A percentile compares a stretch with the other conserved stretches of the same genome.
Evolutionary conservation across 2,329 filamentous ascomycete genomes (phyloP).

Genomic region (Neodidymelliopsis sp.): DNA sequence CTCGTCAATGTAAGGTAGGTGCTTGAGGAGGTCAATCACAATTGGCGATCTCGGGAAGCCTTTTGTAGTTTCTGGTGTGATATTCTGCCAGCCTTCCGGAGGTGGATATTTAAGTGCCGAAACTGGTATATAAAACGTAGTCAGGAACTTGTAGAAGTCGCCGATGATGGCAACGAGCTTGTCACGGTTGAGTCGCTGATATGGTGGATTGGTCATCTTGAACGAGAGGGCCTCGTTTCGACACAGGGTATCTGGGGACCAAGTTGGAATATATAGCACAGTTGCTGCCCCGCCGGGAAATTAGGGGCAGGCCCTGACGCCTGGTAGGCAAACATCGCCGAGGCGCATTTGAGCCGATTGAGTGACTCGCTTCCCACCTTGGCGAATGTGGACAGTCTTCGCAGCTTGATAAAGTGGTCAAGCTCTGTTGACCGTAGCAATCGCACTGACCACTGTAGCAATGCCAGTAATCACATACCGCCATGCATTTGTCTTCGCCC

Average conservation of each 20-base stretch:
- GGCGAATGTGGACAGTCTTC: not conserved
- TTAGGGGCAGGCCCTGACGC: not conserved
- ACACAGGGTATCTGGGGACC: not conserved
- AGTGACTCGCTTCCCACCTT: not conserved
- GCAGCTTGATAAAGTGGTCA: too few species aligned
- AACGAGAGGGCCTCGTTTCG: not conserved
- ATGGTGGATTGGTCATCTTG: not conserved
- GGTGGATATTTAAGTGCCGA: conserved; percentile 13
- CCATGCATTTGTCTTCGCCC: conserved; percentile 29
- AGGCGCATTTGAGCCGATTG: not conserved
- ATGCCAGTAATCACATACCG: conserved; percentile 27
- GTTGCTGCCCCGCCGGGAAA: not conserved
- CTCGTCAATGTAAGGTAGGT: conserved; percentile 18
- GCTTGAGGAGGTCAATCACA: conserved; percentile 19
- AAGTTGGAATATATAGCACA: not conserved
- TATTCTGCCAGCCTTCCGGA: conserved; percentile 19
- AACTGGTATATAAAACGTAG: conserved; percentile 13
- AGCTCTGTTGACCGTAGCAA: conserved; percentile 12
- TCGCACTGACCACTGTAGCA: conserved; percentile 25
- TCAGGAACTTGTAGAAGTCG: conserved; percentile 21
- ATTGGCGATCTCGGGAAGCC: conserved; percentile 1
- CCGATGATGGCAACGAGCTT: conserved; percentile 12
- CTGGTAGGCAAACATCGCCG: conserved; percentile 2
- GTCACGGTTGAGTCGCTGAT: conserved; percentile 4
- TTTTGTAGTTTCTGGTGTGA: conserved; percentile 8